Evolutionary conservation across 108 stramenopile species (phyloP).

Genomic region (Cyclotella baltica): DNA sequence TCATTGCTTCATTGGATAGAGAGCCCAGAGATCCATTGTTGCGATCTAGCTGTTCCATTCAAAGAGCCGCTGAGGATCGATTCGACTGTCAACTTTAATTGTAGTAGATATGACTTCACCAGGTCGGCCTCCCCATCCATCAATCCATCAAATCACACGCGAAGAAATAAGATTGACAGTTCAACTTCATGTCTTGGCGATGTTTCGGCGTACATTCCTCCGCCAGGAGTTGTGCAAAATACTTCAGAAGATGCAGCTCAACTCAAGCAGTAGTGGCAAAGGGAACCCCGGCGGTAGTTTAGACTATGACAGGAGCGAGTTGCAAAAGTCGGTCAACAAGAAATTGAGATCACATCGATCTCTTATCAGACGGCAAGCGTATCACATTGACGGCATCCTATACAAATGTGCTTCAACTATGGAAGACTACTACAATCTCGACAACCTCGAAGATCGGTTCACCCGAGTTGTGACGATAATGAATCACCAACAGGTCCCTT

Average conservation of each 20-base stretch:
- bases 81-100: no score
- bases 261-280: background rate
- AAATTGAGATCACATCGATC: slow-evolving; percentile 6
- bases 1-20: no score
- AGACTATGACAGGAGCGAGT: background rate
- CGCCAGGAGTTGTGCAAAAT: slow-evolving; percentile 11
- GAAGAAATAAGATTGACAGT: background rate
- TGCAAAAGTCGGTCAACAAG: background rate
- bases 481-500: no score
- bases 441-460: slow-evolving; percentile 2
- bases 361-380: slow-evolving; percentile 1
- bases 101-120: no score
- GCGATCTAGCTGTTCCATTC: no score
- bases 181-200: background rate
- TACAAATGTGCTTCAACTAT: background rate
- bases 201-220: background rate
- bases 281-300: background rate
- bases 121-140: slow-evolving; percentile 8
- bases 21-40: no score
- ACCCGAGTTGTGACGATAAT: background rate
- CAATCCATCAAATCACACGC: background rate
- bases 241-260: background rate
- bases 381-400: slow-evolving; percentile 2
- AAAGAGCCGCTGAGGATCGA: no score
- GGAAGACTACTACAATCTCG: slow-evolving; percentile 16